Percentiles rank a stretch among this genome's conserved stretches.
These are phyloP conservation scores for Histomonas meleagridis DNA, from an alignment of 208 protist genomes.

Conservation along the genomic window DNA sequence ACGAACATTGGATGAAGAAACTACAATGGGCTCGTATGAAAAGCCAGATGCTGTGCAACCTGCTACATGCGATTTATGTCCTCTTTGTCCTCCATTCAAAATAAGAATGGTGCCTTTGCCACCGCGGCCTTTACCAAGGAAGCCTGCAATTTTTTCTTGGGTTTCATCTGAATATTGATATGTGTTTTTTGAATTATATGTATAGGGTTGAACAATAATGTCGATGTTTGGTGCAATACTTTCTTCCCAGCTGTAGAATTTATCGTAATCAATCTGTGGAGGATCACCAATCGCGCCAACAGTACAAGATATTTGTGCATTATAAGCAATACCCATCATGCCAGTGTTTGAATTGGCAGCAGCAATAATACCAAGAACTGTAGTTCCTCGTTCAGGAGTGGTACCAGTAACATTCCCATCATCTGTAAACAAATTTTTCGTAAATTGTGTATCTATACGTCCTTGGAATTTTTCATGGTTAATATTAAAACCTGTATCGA, in stretches of 20 bases:
- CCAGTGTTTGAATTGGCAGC: not conserved
- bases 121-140: not conserved
- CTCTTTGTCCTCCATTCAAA: not conserved
- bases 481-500: not conserved
- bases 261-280: not conserved
- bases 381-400: not conserved
- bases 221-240: not conserved
- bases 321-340: not conserved
- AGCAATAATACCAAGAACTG: not conserved
- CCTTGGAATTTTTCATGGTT: not conserved
- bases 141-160: not conserved
- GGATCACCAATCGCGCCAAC: not conserved
- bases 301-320: not conserved
- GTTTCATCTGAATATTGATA: too few relatives aligned
- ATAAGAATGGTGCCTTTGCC: not conserved
- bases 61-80: too few relatives aligned
- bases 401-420: not conserved
- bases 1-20: not conserved
- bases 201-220: not conserved
- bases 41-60: too few relatives aligned
- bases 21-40: not conserved
- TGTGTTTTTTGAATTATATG: not conserved
- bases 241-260: not conserved
- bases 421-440: too few relatives aligned
- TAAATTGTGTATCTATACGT: not conserved